Evolutionary conservation across 78 protist species (phyloP).

Genomic region (Mastigamoeba balamuthi): DNA sequence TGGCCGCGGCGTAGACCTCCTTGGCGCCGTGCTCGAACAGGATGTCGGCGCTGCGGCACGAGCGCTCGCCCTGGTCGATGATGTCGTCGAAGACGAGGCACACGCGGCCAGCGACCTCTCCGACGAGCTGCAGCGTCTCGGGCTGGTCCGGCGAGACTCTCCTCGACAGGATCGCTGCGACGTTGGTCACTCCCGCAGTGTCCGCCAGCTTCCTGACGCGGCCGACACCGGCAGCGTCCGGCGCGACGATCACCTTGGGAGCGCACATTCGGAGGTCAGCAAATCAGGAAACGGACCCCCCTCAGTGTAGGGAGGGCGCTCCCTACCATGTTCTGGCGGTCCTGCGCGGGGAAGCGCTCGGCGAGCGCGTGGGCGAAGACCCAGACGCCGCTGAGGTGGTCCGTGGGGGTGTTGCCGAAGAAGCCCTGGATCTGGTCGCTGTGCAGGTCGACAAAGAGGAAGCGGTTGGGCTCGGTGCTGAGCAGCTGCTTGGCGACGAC

Average conservation of each 20-base stretch:
- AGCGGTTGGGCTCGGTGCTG: constrained; percentile 39
- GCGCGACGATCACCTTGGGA: neutral
- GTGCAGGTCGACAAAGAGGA: constrained; percentile 60
- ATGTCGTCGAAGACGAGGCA: neutral
- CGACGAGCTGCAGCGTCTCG: neutral
- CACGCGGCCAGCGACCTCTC: neutral
- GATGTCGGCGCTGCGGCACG: neutral
- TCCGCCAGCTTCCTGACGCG: neutral
- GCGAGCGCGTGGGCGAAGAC: neutral
- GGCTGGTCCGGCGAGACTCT: neutral
- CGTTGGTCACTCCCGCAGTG: neutral
- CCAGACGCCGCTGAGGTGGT: constrained; percentile 6
- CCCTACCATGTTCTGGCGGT: too few relatives aligned
- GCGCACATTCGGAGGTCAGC: too few relatives aligned
- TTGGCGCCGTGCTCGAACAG: neutral
- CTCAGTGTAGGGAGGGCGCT: too few relatives aligned
- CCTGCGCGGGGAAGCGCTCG: too few relatives aligned
- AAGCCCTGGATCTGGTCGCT: constrained; percentile 68
- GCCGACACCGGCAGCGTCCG: neutral
- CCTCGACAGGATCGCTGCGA: neutral
- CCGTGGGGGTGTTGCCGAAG: constrained; percentile 28
- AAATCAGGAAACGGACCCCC: too few relatives aligned
- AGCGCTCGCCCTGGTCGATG: neutral
- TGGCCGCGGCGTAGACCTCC: neutral
- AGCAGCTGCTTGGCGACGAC: constrained; percentile 18